Evolutionary conservation across 768 basidiomycete genomes (phyloP), one percentile per base, ranked within the genome.

Genomic region (Fomitopsis serialis): DNA sequence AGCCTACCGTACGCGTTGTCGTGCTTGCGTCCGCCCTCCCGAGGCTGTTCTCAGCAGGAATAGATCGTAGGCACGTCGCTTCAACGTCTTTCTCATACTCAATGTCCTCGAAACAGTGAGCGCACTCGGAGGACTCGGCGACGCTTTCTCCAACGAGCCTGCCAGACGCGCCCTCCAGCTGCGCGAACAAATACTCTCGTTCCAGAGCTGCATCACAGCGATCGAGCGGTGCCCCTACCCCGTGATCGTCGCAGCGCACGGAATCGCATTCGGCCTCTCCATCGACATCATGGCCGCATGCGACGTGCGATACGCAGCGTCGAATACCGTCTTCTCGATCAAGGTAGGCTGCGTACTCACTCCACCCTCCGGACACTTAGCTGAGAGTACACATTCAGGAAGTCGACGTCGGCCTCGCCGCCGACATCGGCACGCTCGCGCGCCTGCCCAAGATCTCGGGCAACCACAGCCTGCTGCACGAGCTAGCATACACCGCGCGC

Each of bases 351-450:
- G 45, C 24, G 10, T 17, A 45, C 22, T 4, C 23, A 45, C 9
- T 23, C 3, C 21, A 22, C 7, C 6, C 17, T 5, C 9, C 21
- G 44, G 11, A 5, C 13, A 24, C 9, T 40, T 44, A 58, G 24
- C 40, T 17, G n/a, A n/a, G n/a, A n/a, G n/a, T n/a, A n/a, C n/a
- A n/a, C n/a, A n/a, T 47, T 42, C 62, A 92, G 89, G 90, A 95
- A 75, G 85, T 92, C 2, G 89, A 93, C 62, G 78, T 93, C 23
- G 92, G 89, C 0, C 74, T 96, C 0, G 92, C 93, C 2, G 86
- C 93, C 0, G 93, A 95, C 63, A 84, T 94, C 37, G 94, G 94
- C 0, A 84, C 90, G 0, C 79, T 96, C 6, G 89, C 92, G 1
- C 82, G 85, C 48, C 72, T 95, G 6, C 90, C 89, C 0, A 89